phyloP scores from a whole-genome alignment of 2,329 filamentous ascomycete species.

The Talaromyces sp. region DNA sequence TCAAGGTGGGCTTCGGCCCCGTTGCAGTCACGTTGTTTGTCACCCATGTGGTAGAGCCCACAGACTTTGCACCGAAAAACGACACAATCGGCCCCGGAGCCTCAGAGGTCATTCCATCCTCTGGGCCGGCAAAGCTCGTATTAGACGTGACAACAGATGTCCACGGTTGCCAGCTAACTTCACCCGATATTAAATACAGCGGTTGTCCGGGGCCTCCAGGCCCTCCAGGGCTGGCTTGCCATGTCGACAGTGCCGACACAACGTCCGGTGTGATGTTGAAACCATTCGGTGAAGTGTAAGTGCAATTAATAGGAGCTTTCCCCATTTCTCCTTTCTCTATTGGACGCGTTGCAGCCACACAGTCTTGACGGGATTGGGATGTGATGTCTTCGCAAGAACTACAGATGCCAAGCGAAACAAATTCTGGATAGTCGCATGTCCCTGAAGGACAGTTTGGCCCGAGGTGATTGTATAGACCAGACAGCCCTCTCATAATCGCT shows the following conservation, averaged over 20 bases:
- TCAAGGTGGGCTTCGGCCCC: slow-evolving; percentile 7
- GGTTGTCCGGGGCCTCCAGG: too few relatives aligned
- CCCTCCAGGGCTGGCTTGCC: too few relatives aligned
- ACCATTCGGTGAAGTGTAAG: not conserved
- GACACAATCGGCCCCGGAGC: too few relatives aligned
- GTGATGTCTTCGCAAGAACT: slow-evolving; percentile 17
- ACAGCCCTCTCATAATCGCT: not conserved
- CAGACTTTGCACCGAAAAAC: too few relatives aligned
- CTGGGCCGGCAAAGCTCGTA: too few relatives aligned
- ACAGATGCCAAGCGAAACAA: slow-evolving; percentile 16
- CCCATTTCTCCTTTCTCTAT: too few relatives aligned
- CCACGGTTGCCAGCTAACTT: too few relatives aligned
- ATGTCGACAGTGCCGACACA: too few relatives aligned
- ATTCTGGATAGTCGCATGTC: slow-evolving; percentile 12
- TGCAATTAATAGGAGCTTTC: not conserved
- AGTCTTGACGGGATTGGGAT: slow-evolving; percentile 6
- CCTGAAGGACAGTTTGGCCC: slow-evolving; percentile 10
- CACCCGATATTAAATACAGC: too few relatives aligned
- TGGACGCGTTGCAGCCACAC: not conserved
- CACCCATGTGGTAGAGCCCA: slow-evolving; percentile 1
- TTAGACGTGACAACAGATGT: too few relatives aligned
- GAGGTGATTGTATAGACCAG: not conserved
- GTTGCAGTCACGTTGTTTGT: slow-evolving; percentile 6
- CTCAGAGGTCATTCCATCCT: too few relatives aligned
- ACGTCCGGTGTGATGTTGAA: not conserved